phyloP scores from a whole-genome alignment of 2,329 filamentous ascomycete species.

The Boeremia lycopersici region DNA sequence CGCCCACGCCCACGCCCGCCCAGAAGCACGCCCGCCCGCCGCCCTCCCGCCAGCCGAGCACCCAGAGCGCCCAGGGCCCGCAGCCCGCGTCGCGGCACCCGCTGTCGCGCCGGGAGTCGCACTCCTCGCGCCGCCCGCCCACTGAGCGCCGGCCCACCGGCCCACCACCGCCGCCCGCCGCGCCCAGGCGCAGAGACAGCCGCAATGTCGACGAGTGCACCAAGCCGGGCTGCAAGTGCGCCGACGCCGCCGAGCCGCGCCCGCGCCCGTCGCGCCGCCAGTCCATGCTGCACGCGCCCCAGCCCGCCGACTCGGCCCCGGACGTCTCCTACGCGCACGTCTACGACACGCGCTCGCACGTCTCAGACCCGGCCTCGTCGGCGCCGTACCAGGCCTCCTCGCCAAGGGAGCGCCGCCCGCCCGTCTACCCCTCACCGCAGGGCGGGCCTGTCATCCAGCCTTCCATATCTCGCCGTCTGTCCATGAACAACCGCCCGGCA shows the following conservation, averaged over 20 bases:
- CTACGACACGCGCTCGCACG: conserved; percentile 37
- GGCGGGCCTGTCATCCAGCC: conserved; percentile 40
- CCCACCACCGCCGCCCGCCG: conserved; percentile 19
- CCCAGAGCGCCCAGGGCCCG: conserved; percentile 18
- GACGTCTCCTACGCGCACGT: conserved; percentile 31
- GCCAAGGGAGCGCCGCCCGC: conserved; percentile 33
- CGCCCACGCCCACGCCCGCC: conserved; percentile 7
- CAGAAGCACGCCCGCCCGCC: conserved; percentile 18
- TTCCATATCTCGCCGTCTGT: conserved; percentile 33
- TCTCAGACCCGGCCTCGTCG: conserved; percentile 38
- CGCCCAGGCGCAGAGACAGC: conserved; percentile 17
- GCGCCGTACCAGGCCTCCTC: conserved; percentile 32
- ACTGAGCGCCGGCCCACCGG: conserved; percentile 23
- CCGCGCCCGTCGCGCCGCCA: conserved; percentile 23
- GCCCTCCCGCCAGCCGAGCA: conserved; percentile 26
- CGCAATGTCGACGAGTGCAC: conserved; percentile 36
- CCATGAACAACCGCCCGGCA: conserved; percentile 24
- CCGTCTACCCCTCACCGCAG: conserved; percentile 24
- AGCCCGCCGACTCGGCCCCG: conserved; percentile 34
- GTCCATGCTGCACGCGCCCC: conserved; percentile 1
- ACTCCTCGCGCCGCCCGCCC: conserved; percentile 26
- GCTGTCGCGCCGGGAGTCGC: conserved; percentile 32
- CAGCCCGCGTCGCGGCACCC: conserved; percentile 21
- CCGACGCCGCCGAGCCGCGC: conserved; percentile 21
- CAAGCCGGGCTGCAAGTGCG: conserved; percentile 43